phyloP scores from a whole-genome alignment of 2,329 filamentous ascomycete genomes.

The Ceratocystis cacaofunesta region DNA sequence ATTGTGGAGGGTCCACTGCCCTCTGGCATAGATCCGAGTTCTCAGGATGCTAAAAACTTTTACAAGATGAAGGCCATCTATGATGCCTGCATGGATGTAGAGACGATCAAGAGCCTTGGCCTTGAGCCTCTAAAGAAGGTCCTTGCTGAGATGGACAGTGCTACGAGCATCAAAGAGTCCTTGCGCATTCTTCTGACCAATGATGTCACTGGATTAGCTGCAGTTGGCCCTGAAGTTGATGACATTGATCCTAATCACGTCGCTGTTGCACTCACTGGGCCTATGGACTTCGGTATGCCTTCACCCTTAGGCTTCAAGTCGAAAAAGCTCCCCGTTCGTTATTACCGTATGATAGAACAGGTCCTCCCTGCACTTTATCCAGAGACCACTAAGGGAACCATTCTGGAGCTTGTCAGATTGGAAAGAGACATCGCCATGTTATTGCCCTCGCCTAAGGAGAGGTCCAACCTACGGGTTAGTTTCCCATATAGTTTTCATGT shows the following conservation, averaged over 20 bases:
- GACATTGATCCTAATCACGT: constrained; percentile 28
- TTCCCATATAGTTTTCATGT: too few relatives aligned
- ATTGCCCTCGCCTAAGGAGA: constrained; percentile 40
- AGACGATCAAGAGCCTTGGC: constrained; percentile 39
- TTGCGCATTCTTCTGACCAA: constrained; percentile 33
- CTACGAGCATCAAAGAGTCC: constrained; percentile 26
- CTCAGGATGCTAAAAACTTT: constrained; percentile 47
- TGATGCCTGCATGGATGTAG: constrained; percentile 49
- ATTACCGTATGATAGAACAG: constrained; percentile 25
- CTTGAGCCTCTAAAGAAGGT: constrained; percentile 40
- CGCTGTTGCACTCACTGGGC: constrained; percentile 29
- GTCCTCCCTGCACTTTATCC: constrained; percentile 24
- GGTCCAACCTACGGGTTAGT: constrained; percentile 40
- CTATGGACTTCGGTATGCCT: constrained; percentile 41
- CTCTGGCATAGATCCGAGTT: constrained; percentile 20
- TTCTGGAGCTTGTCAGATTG: constrained; percentile 35
- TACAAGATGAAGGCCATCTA: constrained; percentile 50
- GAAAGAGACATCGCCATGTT: constrained; percentile 46
- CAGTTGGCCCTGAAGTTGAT: constrained; percentile 27
- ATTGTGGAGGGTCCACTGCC: constrained; percentile 47
- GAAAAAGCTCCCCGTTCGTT: constrained; percentile 37
- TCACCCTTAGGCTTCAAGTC: constrained; percentile 44
- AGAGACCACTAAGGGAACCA: constrained; percentile 27
- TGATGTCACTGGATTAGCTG: constrained; percentile 29
- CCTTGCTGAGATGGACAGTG: constrained; percentile 33